A percentile compares a stretch with the other conserved stretches of the same genome.
phyloP scores from a whole-genome alignment of 352 stramenopile genomes.

The Phytophthora cajani region DNA sequence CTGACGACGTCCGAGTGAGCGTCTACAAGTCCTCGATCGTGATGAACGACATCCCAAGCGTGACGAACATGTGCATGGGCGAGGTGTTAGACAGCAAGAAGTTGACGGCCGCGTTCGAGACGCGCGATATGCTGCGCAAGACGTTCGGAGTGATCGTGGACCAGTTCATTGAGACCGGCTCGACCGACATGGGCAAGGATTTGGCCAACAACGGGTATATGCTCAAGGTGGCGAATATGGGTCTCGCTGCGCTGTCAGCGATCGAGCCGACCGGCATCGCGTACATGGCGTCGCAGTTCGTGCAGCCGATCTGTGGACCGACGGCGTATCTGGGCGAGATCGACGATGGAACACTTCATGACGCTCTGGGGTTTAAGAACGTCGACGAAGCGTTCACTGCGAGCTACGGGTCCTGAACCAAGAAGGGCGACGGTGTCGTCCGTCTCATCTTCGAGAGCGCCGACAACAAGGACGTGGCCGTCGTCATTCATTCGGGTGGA shows the following conservation, averaged over 20 bases:
- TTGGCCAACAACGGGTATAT: constrained; percentile 31
- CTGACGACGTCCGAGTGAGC: constrained; percentile 25
- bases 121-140: constrained; percentile 26
- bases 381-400: constrained; percentile 31
- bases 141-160: constrained; percentile 30
- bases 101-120: constrained; percentile 19
- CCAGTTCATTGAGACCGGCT: constrained; percentile 20
- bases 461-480: constrained; percentile 21
- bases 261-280: constrained; percentile 44
- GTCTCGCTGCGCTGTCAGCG: constrained; percentile 31
- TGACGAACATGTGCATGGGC: constrained; percentile 29
- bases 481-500: constrained; percentile 19
- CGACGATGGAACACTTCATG: constrained; percentile 13
- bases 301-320: constrained; percentile 37
- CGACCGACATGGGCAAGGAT: constrained; percentile 16
- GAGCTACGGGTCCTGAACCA: constrained; percentile 33
- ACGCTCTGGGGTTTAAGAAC: constrained; percentile 23
- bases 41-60: constrained; percentile 19
- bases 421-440: constrained; percentile 28
- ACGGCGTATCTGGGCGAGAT: constrained; percentile 31
- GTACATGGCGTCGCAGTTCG: constrained; percentile 38
- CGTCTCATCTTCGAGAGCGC: constrained; percentile 24
- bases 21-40: constrained; percentile 23
- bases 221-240: constrained; percentile 39
- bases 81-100: constrained; percentile 25